These are phyloP conservation scores for Pelagophyceae sp. DNA, from an alignment of 352 stramenopile genomes.

Conservation along the genomic window DNA sequence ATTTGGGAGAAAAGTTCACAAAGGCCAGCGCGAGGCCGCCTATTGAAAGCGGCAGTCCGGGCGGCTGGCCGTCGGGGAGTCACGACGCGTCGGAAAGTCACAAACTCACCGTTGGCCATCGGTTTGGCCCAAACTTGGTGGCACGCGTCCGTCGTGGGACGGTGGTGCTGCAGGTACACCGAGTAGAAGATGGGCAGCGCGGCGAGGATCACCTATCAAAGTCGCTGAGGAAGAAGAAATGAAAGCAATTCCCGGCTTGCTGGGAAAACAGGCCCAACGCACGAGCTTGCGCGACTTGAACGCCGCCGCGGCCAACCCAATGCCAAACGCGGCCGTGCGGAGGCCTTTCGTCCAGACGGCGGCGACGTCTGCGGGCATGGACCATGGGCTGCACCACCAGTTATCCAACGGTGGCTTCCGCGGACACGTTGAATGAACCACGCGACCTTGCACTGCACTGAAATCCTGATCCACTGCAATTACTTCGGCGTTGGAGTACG, in stretches of 20 bases:
- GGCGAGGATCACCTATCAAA: neutral
- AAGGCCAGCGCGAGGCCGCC: neutral
- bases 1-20: neutral
- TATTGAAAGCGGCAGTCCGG: neutral
- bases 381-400: conserved; percentile 14
- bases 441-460: neutral
- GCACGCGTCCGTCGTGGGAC: neutral
- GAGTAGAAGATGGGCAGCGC: neutral
- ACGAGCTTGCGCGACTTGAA: neutral
- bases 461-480: neutral
- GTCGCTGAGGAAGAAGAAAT: no score
- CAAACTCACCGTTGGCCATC: no score
- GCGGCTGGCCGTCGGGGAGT: no score
- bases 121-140: neutral
- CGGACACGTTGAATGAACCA: neutral
- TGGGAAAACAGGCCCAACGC: no score
- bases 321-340: neutral
- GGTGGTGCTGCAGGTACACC: neutral
- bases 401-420: neutral
- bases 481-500: neutral
- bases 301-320: neutral
- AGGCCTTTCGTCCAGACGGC: neutral
- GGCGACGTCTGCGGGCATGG: conserved; percentile 1
- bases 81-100: no score
- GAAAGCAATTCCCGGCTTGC: no score